Conservation (phyloP, 345 rosid genomes). For the Hibiscus trionum region DNA sequence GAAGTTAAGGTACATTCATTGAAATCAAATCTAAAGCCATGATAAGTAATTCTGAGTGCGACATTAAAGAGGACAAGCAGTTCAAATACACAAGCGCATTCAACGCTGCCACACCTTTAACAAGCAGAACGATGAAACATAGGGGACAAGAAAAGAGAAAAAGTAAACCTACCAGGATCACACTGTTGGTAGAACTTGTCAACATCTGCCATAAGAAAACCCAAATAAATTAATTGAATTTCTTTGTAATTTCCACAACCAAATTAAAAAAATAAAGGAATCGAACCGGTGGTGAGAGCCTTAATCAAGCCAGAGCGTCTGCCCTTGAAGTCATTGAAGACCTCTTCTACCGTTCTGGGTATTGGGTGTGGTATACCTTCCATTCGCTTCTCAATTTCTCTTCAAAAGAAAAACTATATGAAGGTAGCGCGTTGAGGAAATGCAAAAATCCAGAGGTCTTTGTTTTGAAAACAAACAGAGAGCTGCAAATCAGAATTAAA, state of each 20-base stretch:
- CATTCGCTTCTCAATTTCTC: constrained; percentile 14
- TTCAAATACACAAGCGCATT: background rate
- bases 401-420: background rate
- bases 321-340: constrained; percentile 84
- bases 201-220: constrained; percentile 48
- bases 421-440: background rate
- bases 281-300: constrained; percentile 69
- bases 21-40: background rate
- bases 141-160: background rate
- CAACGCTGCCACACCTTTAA: background rate
- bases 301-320: constrained; percentile 87
- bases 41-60: background rate
- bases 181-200: constrained; percentile 34
- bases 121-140: background rate
- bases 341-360: constrained; percentile 91
- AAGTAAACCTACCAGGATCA: constrained; percentile 76
- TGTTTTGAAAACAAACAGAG: background rate
- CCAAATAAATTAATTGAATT: background rate
- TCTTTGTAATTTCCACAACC: background rate
- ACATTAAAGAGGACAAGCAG: background rate
- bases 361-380: constrained; percentile 70
- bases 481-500: background rate
- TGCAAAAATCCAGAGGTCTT: background rate
- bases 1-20: background rate
- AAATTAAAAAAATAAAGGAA: background rate